phyloP scores from a whole-genome alignment of 257 asterid genomes.

The Solanum verrucosum region DNA sequence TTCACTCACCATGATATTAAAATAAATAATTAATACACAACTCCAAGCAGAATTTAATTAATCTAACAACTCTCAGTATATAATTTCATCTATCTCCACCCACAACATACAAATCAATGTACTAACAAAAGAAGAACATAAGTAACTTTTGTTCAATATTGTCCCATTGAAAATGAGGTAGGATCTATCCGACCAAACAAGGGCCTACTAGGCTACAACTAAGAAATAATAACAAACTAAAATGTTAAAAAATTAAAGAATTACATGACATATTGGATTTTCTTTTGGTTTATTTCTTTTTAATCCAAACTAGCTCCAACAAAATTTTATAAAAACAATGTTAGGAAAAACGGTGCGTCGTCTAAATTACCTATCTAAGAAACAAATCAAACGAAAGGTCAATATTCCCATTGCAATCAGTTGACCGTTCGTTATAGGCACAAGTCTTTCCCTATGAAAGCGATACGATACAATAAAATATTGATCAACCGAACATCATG shows the following conservation, averaged over 20 bases:
- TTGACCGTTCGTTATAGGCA: not conserved
- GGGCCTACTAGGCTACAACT: not conserved
- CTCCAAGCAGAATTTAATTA: not conserved
- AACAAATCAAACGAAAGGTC: not conserved
- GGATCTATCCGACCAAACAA: not conserved
- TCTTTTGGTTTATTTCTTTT: not conserved
- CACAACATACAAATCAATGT: not conserved
- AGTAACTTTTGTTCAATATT: not conserved
- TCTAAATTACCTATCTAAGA: not conserved
- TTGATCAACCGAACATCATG: constrained; percentile 20
- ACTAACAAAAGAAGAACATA: not conserved
- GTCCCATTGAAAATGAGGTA: not conserved
- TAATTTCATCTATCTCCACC: not conserved
- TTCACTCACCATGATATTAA: not conserved
- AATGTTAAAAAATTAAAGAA: not conserved
- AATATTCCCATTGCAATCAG: not conserved
- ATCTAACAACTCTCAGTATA: not conserved
- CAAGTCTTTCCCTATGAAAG: not conserved
- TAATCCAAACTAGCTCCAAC: not conserved
- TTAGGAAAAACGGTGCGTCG: not conserved
- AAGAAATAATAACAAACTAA: not conserved
- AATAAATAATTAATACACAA: not conserved
- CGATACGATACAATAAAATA: not conserved
- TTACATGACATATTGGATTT: not conserved
- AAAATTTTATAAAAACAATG: not conserved